Base-by-base conservation (phyloP, 2,329 filamentous ascomycete genomes). In the Ophiostoma australiae region DNA sequence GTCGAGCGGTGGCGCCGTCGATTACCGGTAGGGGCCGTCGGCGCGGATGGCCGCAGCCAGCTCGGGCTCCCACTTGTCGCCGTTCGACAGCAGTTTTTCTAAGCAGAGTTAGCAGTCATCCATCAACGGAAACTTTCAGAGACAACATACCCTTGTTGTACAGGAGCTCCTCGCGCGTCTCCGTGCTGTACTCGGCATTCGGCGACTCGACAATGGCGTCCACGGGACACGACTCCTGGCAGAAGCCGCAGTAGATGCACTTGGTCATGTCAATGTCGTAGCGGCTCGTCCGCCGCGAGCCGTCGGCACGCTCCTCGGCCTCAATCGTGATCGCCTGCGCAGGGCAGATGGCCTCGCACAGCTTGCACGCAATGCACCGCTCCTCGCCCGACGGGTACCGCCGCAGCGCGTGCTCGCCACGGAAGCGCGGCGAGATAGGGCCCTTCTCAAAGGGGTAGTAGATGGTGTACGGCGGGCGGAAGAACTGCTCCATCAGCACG, bases 211-310 rank as follows among this genome's bases (percentile, higher is more conserved):
- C 86, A 75, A 87, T 99, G 72, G 95, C 95, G 82, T 99, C 95
- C 70, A 99, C 95, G 65, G 95, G 95, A 84, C 95, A 99, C 75
- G 92, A 97, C 85, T 99, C 95, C 85, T 97, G 94, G 88, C 95
- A 98, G 84, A 97, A 96, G 69, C 95, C 95, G 81, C 95, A 98
- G 89, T 98, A 99, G 82, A 99, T 99, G 85, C 95, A 99, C 87
- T 99, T 99, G 78, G 95, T 98, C 95, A 99, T 99, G 83, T 99
- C 95, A 79, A 99, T 97, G 81, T 99, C 95, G 84, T 99, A 99
- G 80, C 94, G 90, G 72, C 94, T 97, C 69, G 95, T 99, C 79
- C 95, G 89, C 82, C 95, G 90, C 78, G 92, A 96, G 74, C 95
- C 95, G 78, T 99, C 95, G 78, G 92, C 92, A 79, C 95, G 93